These are phyloP conservation scores for Nemania diffusa DNA, from an alignment of 2,329 filamentous ascomycete species.

Conservation along the genomic window DNA sequence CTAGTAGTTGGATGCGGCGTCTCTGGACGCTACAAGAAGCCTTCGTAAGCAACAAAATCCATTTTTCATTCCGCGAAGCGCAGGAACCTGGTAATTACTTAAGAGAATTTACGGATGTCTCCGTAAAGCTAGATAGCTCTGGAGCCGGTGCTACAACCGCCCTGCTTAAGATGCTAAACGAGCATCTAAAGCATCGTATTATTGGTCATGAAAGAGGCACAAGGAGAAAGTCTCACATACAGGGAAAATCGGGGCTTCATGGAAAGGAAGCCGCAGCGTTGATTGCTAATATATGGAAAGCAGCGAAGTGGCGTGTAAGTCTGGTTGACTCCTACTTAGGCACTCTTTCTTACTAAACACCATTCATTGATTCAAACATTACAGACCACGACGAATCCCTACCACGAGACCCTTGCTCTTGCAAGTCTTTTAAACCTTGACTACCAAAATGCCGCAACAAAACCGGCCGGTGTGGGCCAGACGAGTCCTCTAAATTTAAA, in stretches of 20 bases:
- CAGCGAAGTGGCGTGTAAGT: constrained; percentile 3
- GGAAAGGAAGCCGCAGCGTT: not conserved
- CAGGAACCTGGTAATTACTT: not conserved
- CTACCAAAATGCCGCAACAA: not conserved
- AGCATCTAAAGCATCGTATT: not conserved
- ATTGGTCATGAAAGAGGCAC: not conserved
- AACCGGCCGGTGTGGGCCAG: not conserved
- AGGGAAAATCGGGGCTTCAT: not conserved
- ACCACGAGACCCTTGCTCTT: constrained; percentile 8
- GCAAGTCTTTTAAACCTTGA: constrained; percentile 5
- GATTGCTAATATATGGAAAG: not conserved
- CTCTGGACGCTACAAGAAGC: constrained; percentile 22
- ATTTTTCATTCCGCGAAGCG: not conserved
- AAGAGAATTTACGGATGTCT: not conserved
- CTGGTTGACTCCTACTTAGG: not conserved
- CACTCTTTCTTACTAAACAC: not conserved
- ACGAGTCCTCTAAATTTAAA: not conserved
- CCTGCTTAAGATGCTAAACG: not conserved
- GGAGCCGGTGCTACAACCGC: not conserved
- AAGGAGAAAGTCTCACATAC: not conserved
- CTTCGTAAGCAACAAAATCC: constrained; percentile 4
- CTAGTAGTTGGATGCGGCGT: constrained; percentile 17
- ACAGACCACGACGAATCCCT: not conserved
- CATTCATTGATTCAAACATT: not conserved
- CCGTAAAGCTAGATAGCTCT: not conserved